Percentiles rank a stretch among this genome's conserved stretches.
phyloP scores from a whole-genome alignment of 2,329 filamentous ascomycete genomes.

The Nakataea oryzae region DNA sequence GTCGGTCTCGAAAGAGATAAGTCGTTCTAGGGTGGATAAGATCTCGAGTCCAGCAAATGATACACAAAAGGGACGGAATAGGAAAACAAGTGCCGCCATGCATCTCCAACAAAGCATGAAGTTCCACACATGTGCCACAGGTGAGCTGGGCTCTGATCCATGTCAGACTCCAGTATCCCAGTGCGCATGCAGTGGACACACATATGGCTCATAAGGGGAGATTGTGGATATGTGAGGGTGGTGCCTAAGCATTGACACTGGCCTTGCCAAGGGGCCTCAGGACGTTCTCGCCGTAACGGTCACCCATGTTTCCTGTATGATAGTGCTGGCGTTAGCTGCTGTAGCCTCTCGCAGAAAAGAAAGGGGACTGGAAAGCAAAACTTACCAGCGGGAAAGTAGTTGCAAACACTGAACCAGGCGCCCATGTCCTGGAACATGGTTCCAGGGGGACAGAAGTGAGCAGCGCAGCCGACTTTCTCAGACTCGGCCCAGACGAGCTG shows the following conservation, averaged over 20 bases:
- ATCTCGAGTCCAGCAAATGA: not conserved
- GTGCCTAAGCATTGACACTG: conserved; percentile 11
- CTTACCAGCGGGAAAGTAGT: conserved; percentile 69
- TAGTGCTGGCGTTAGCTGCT: conserved; percentile 8
- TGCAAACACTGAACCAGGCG: conserved; percentile 76
- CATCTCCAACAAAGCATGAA: not conserved
- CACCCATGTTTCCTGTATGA: conserved; percentile 40
- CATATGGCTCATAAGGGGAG: not conserved
- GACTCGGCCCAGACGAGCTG: conserved; percentile 63
- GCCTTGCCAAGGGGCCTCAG: conserved; percentile 26
- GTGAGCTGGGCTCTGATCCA: not conserved
- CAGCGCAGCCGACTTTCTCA: conserved; percentile 52
- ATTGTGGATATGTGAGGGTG: not conserved
- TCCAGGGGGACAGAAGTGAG: conserved; percentile 39
- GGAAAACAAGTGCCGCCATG: not conserved
- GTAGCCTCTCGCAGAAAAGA: not conserved
- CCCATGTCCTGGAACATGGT: conserved; percentile 36
- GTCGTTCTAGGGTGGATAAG: not conserved
- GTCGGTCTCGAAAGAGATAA: not conserved
- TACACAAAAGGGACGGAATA: not conserved
- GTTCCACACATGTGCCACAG: not conserved
- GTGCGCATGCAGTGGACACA: not conserved
- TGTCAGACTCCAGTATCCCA: not conserved
- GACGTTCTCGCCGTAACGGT: conserved; percentile 39
- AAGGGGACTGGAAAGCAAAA: conserved; percentile 5